Evolutionary conservation across 2,329 filamentous ascomycete species (phyloP), one percentile per base, ranked within the genome.

Genomic region (Botrytis tulipae): DNA sequence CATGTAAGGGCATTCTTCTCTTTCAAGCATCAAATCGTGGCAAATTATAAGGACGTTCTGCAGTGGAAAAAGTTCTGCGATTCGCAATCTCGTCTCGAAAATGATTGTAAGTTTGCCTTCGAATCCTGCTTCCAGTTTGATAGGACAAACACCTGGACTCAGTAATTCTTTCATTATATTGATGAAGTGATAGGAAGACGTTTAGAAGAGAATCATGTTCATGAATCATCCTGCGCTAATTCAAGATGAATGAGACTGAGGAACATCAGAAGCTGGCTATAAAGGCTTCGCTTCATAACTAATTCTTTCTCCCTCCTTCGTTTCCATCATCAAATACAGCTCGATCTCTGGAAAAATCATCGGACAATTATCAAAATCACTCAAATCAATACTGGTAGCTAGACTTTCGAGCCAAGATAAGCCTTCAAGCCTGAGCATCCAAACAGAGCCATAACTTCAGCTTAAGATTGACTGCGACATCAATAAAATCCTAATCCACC

Each of bases 171-270:
- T 22, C 0, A 22, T 42, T 32, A 3, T 25, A 4, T 40, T 29
- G 3, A 57, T 32, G 0, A 42, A 42, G 1, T 42, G 16, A 42
- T 16, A 32, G 2, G 4, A 6, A 16, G 18, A 42, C 0, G 3
- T 1, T 14, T 9, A 20, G 12, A 7, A 22, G 16, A 16, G 1
- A 9, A 25, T 42, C 6, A 1, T 42, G 2, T 16, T 32, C 8
- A 57, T 42, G 46, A 54, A 68, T 68, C 48, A 68, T 42, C 4
- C 32, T 32, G 16, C 3, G 35, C 35, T 54, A 9, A 29, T 22
- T 14, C 4, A 20, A 22, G 25, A 42, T 42, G 9, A 3, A 57
- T 57, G 22, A 1, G 7, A 16, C 4, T 22, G 10, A 40, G 25
- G 12, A 10, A 10, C 9, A 2, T 9, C 5, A 40, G 22, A 57